Evolutionary conservation across 192 early-diverging fungal genomes (phyloP), one percentile per base, ranked within the genome.

Genomic region (Backusella macrospora): DNA sequence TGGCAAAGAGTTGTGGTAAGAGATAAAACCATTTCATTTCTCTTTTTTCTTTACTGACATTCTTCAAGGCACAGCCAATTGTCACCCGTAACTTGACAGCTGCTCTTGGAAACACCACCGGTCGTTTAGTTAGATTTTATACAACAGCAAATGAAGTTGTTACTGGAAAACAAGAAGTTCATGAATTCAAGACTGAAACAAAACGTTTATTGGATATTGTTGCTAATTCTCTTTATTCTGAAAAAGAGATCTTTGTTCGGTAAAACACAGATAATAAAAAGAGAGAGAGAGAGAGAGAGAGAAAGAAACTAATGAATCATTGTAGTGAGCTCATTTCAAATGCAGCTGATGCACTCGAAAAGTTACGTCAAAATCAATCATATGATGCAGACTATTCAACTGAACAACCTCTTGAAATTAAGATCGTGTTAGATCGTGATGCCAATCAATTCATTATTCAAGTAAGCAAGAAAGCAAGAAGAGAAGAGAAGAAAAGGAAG

Each of bases 271-370:
- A 21, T 34, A 10, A 14, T 44, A 70, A 12, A 10, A 9, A 29
- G 16, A 9, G 44, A 21, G 9, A 52, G 4, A 21, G 1, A 9
- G 9, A 3, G 6, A 52, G 29, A 37, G 6, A 16, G 5, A 34
- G 10, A 43, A 46, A 34, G 15, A 4, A 45, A n/a, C 44, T 65
- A 65, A 55, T 34, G 16, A 15, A 42, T 64, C 65, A 40, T 64
- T 21, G 4, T 71, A 84, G 89, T 75, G 89, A 90, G 65, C 73
- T 90, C 59, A 81, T 88, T 7, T 90, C 89, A 14, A 90, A 90
- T 62, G 89, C 89, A 39, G 81, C 86, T 4, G 89, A 90, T 81
- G 89, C 89, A 37, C 62, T 89, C 34, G 89, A 90, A 73, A 90
- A 90, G 48, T 78, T 88, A 42, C 85, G 88, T 37, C 86, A 89